Percentiles rank a stretch among this genome's conserved stretches.
phyloP scores from a whole-genome alignment of 306 rosid genomes.

The Pyrus betulifolia region DNA sequence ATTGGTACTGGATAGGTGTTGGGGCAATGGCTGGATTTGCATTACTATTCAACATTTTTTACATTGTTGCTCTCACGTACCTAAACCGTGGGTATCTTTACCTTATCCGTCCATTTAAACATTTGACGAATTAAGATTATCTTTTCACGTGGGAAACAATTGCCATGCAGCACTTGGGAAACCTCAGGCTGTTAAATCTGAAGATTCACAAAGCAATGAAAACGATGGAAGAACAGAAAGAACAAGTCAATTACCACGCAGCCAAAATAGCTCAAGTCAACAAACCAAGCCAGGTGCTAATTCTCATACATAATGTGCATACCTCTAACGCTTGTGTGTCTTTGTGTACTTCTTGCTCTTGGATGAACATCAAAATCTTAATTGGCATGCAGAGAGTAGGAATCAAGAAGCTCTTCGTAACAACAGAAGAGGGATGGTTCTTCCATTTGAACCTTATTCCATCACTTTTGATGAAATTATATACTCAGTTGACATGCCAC shows the following conservation, averaged over 20 bases:
- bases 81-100: slow-evolving; percentile 41
- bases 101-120: not conserved
- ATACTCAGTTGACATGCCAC: slow-evolving; percentile 75
- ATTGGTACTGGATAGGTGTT: slow-evolving; percentile 69
- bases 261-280: slow-evolving; percentile 2
- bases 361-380: not conserved
- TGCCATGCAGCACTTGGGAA: slow-evolving; percentile 43
- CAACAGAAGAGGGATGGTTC: slow-evolving; percentile 59
- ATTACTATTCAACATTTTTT: slow-evolving; percentile 37
- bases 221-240: not conserved
- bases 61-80: slow-evolving; percentile 38
- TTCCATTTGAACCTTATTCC: slow-evolving; percentile 71
- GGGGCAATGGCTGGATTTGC: slow-evolving; percentile 50
- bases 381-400: slow-evolving; percentile 16
- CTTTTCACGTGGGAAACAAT: not conserved
- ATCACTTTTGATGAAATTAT: slow-evolving; percentile 49
- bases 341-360: not conserved
- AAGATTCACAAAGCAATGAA: slow-evolving; percentile 19
- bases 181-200: slow-evolving; percentile 26
- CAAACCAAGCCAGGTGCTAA: slow-evolving; percentile 3
- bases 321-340: not conserved
- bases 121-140: not conserved
- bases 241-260: not conserved
- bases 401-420: slow-evolving; percentile 11
- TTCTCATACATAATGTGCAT: not conserved